Evolutionary conservation across 2,329 filamentous ascomycete genomes (phyloP), one percentile per base, ranked within the genome.

Genomic region (Pseudophaeomoniella oleicola): DNA sequence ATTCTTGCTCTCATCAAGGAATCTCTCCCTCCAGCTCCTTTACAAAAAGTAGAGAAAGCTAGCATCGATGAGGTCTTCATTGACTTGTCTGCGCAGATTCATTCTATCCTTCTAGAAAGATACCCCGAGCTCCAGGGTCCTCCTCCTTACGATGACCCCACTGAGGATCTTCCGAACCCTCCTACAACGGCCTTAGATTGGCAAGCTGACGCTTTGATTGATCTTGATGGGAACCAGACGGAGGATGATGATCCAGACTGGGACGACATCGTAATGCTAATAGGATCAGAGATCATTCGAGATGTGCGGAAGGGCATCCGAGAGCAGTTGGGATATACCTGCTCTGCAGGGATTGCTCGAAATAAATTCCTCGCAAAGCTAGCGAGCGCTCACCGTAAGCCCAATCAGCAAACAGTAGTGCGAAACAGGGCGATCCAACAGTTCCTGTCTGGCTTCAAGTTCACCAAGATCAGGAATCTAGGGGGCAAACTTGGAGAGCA

Each of bases 311-410:
- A 66, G 15, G 65, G 71, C 35, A 70, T 98, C 39, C 75, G 69
- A 45, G 69, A 80, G 32, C 67, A 71, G 44, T 62, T 96, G 36
- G 72, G 76, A 37, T 98, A 94, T 54, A 96, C 88, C 3, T 94
- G 87, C 58, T 94, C 88, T 4, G 88, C 76, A 1, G 90, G 90
- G 4, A 67, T 98, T 44, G 81, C 86, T 18, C 73, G 72, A 44
- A 98, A 94, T 64, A 98, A 96, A 60, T 85, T 94, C 72, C 67
- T 98, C 41, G 85, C 87, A 42, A 98, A 98, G 62, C 64, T 98
- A 39, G 90, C 88, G 18, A 93, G 85, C 16, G 85, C 74, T 4
- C 77, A 87, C 62, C 87, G 85, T 60, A 98, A 98, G 57, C 90
- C 90, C 19, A 90, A 94, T 52, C 75, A 81, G 46, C 90, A 98